These are phyloP conservation scores for Mucuna pruriens DNA, from an alignment of 306 rosid genomes.

Conservation along the genomic window DNA sequence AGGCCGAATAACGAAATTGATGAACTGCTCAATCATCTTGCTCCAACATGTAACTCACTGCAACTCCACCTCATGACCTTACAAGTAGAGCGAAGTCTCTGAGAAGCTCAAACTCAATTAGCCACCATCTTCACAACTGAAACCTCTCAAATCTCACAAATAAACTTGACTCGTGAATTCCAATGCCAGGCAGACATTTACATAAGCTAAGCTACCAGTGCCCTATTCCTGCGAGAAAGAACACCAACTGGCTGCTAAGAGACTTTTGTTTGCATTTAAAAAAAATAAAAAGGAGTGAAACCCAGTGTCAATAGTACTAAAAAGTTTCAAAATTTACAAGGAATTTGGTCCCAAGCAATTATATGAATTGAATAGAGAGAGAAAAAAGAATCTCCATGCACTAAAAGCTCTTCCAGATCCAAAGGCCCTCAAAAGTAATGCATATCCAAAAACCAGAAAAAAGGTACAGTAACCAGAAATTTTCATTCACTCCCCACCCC, in stretches of 20 bases:
- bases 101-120: slow-evolving; percentile 38
- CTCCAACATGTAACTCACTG: slow-evolving; percentile 44
- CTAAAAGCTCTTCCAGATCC: slow-evolving; percentile 52
- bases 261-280: slow-evolving; percentile 16
- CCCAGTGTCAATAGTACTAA: background rate
- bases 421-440: slow-evolving; percentile 49
- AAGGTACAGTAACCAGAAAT: slow-evolving; percentile 19
- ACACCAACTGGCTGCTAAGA: slow-evolving; percentile 30
- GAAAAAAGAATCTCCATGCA: slow-evolving; percentile 32
- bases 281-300: background rate
- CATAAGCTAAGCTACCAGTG: background rate
- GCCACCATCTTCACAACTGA: slow-evolving; percentile 23
- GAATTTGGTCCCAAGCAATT: slow-evolving; percentile 45
- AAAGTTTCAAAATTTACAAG: slow-evolving; percentile 29
- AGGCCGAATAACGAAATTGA: slow-evolving; percentile 96
- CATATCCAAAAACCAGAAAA: slow-evolving; percentile 33
- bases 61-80: slow-evolving; percentile 60
- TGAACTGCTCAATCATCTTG: slow-evolving; percentile 95
- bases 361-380: slow-evolving; percentile 19
- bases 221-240: slow-evolving; percentile 42
- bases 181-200: background rate
- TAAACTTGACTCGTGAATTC: slow-evolving; percentile 9
- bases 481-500: background rate
- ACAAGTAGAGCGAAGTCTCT: slow-evolving; percentile 23
- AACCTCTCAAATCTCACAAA: slow-evolving; percentile 34